Conservation (phyloP, 257 asterid species). For the Linaria vulgaris region DNA sequence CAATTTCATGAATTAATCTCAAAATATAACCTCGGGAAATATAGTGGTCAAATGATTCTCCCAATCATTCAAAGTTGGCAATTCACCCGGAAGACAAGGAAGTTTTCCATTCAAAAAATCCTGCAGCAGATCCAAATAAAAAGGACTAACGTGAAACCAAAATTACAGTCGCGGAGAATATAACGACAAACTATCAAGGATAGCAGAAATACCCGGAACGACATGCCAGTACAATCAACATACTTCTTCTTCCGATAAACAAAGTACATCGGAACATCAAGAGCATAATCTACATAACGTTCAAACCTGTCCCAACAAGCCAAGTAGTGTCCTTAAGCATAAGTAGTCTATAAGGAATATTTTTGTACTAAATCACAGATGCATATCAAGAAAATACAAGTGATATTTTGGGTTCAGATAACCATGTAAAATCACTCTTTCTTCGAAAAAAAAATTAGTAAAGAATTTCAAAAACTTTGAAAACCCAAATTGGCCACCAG, state of each 20-base stretch:
- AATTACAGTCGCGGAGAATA: conserved; percentile 8
- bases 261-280: conserved; percentile 98
- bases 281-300: conserved; percentile 95
- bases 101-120: conserved; percentile 97
- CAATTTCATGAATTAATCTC: conserved; percentile 26
- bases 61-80: conserved; percentile 92
- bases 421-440: too few relatives aligned
- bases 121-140: conserved; percentile 40
- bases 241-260: conserved; percentile 85
- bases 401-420: too few relatives aligned
- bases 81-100: conserved; percentile 82
- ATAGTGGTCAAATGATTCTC: conserved; percentile 97
- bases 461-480: too few relatives aligned
- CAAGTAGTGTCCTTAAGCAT: conserved; percentile 20
- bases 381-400: neutral
- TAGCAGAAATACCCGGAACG: conserved; percentile 68
- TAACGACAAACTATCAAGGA: conserved; percentile 25
- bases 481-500: too few relatives aligned
- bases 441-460: too few relatives aligned
- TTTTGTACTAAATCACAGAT: neutral
- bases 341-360: conserved; percentile 17
- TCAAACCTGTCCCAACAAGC: conserved; percentile 70
- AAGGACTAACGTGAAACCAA: conserved; percentile 15
- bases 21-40: conserved; percentile 78
- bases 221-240: conserved; percentile 80